phyloP scores from a whole-genome alignment of 305 asterid species.

The Fraxinus sp. region DNA sequence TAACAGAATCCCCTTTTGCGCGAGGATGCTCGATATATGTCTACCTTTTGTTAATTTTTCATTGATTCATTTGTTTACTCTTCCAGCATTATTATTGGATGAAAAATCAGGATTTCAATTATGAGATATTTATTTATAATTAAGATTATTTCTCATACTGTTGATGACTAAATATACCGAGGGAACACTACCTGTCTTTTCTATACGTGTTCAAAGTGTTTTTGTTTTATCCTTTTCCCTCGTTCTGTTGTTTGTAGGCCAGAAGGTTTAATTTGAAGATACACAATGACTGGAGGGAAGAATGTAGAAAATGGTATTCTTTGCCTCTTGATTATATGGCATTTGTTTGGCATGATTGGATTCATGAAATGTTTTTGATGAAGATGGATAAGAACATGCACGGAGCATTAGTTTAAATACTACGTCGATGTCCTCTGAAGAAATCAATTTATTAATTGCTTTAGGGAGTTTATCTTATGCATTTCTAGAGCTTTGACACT shows the following conservation, averaged over 20 bases:
- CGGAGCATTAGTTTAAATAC: background rate
- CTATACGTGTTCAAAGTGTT: background rate
- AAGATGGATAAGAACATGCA: background rate
- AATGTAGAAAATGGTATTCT: constrained; percentile 39
- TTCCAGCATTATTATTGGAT: background rate
- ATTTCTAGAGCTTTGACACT: background rate
- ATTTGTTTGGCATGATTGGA: background rate
- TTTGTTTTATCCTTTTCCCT: constrained; percentile 9
- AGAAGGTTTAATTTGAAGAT: constrained; percentile 28
- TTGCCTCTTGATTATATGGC: background rate
- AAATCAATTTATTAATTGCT: background rate
- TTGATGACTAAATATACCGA: background rate
- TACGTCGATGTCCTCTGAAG: background rate
- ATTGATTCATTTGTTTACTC: background rate
- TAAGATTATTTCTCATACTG: background rate
- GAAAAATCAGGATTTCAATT: background rate
- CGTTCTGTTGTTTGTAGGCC: constrained; percentile 17
- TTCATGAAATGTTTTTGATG: background rate
- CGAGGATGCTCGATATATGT: background rate
- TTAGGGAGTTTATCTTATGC: background rate
- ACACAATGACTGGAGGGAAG: constrained; percentile 42
- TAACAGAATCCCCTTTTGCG: constrained; percentile 10
- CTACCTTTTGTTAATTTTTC: background rate
- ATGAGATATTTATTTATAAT: background rate
- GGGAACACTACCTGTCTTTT: background rate